phyloP scores from a whole-genome alignment of 2,329 filamentous ascomycete species.

The Exophiala sideris region DNA sequence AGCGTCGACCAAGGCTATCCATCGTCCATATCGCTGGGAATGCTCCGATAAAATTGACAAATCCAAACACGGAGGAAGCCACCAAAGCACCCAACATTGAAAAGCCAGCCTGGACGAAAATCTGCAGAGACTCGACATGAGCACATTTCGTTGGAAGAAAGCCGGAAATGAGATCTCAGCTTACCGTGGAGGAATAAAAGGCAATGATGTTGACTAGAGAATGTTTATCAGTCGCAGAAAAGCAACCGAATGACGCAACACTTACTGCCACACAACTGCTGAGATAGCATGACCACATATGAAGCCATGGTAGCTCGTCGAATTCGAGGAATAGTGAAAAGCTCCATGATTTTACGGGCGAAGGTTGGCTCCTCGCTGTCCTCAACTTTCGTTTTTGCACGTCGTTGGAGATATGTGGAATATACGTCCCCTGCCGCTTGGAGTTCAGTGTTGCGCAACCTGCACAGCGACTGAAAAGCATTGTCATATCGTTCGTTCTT shows the following conservation, averaged over 20 bases:
- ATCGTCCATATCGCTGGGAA: slow-evolving; percentile 61
- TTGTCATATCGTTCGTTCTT: slow-evolving; percentile 57
- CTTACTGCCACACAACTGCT: slow-evolving; percentile 39
- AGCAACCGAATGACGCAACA: background rate
- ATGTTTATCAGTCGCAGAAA: background rate
- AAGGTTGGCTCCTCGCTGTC: slow-evolving; percentile 5
- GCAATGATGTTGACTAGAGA: slow-evolving; percentile 62
- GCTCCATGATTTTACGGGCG: slow-evolving; percentile 33
- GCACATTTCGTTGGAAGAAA: too few relatives aligned
- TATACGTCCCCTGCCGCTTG: slow-evolving; percentile 57
- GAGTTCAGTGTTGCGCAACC: slow-evolving; percentile 56
- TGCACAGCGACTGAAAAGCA: slow-evolving; percentile 58
- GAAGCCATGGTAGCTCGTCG: slow-evolving; percentile 32
- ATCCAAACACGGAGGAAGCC: slow-evolving; percentile 59
- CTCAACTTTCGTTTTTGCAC: slow-evolving; percentile 35
- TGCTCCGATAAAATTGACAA: slow-evolving; percentile 63
- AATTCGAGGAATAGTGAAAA: slow-evolving; percentile 34
- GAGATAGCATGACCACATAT: slow-evolving; percentile 33
- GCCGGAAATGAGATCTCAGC: background rate
- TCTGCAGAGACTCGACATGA: slow-evolving; percentile 34
- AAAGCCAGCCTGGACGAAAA: slow-evolving; percentile 53
- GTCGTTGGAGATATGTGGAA: slow-evolving; percentile 50
- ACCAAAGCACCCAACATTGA: slow-evolving; percentile 46
- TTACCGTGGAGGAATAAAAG: slow-evolving; percentile 62
- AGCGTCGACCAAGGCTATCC: slow-evolving; percentile 58